Evolutionary conservation across 2,329 filamentous ascomycete genomes (phyloP).

Genomic region (Cercospora sp.): DNA sequence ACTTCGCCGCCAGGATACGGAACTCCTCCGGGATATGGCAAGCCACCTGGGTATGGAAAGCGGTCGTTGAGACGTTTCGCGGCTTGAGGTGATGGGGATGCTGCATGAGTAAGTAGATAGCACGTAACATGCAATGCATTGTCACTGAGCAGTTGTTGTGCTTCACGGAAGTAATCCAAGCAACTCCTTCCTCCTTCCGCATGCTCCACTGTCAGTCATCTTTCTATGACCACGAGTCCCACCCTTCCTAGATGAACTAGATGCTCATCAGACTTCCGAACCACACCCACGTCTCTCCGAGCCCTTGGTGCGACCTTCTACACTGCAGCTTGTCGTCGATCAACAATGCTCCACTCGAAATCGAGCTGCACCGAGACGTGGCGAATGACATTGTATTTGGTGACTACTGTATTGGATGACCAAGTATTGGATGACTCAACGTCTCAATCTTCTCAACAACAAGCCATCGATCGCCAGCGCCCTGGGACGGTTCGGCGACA

Average conservation of each 20-base stretch:
- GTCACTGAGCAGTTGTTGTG: neutral
- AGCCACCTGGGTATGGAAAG: neutral
- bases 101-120: neutral
- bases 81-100: neutral
- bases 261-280: too few relatives aligned
- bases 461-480: neutral
- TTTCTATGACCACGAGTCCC: neutral
- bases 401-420: too few relatives aligned
- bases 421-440: too few relatives aligned
- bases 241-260: too few relatives aligned
- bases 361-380: too few relatives aligned
- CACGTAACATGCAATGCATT: too few relatives aligned
- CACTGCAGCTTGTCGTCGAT: too few relatives aligned
- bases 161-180: neutral
- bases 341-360: too few relatives aligned
- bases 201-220: neutral
- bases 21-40: neutral
- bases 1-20: neutral
- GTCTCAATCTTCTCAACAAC: too few relatives aligned
- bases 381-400: too few relatives aligned
- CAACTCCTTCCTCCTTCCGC: neutral
- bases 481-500: neutral
- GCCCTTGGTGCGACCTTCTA: too few relatives aligned
- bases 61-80: neutral
- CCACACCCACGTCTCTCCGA: too few relatives aligned